phyloP scores from a whole-genome alignment of 1,284 basidiomycete genomes.

The Volvariella surrecta region DNA sequence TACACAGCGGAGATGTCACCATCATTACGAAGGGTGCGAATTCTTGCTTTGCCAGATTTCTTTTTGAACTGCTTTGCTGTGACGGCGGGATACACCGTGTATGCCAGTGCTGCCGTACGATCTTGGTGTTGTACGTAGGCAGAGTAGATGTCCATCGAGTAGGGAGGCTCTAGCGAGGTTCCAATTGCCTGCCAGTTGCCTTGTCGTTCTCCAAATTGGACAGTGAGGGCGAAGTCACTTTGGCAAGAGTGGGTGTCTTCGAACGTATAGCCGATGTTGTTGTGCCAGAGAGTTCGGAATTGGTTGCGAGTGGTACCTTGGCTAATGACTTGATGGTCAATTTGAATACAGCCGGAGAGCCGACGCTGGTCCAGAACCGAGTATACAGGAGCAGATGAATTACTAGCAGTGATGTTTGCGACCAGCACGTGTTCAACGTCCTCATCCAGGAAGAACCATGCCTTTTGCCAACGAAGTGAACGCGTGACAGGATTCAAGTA shows the following conservation, averaged over 20 bases:
- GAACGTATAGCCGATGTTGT: conserved; percentile 44
- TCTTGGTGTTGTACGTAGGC: conserved; percentile 43
- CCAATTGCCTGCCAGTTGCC: conserved; percentile 56
- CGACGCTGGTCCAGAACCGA: conserved; percentile 57
- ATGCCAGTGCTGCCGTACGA: conserved; percentile 28
- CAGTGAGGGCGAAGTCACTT: conserved; percentile 24
- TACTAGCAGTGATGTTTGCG: conserved; percentile 31
- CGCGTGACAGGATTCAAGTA: conserved; percentile 49
- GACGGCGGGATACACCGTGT: conserved; percentile 44
- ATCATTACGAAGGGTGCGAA: conserved; percentile 32
- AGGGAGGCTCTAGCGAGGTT: conserved; percentile 37
- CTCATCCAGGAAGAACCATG: conserved; percentile 60
- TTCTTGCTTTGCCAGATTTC: conserved; percentile 15
- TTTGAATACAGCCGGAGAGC: conserved; percentile 29
- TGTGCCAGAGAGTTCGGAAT: conserved; percentile 39
- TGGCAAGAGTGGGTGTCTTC: conserved; percentile 13
- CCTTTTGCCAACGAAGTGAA: conserved; percentile 49
- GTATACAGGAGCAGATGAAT: conserved; percentile 34
- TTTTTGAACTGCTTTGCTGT: conserved; percentile 21
- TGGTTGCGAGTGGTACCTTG: conserved; percentile 25
- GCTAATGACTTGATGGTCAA: conserved; percentile 23
- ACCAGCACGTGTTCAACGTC: conserved; percentile 54
- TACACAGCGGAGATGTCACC: conserved; percentile 26
- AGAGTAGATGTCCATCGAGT: conserved; percentile 45
- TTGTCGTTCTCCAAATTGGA: conserved; percentile 34